These are phyloP conservation scores for Dalbergia cochinchinensis DNA, from an alignment of 306 rosid genomes.

Conservation along the genomic window DNA sequence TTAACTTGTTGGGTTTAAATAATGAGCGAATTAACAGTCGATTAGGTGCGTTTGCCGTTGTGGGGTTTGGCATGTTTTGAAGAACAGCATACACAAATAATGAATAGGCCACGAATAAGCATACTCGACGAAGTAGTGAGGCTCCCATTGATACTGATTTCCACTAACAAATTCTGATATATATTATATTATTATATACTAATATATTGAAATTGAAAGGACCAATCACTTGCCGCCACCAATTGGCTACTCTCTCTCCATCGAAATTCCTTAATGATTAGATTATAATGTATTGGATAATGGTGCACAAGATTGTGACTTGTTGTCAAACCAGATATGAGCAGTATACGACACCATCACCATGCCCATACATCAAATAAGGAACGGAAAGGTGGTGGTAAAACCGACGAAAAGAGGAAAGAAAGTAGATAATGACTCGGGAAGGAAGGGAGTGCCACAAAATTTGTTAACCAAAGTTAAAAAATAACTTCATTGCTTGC, in stretches of 20 bases:
- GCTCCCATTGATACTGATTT: slow-evolving; percentile 36
- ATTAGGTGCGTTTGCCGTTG: slow-evolving; percentile 40
- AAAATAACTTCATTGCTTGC: slow-evolving; percentile 10
- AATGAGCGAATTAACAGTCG: slow-evolving; percentile 11
- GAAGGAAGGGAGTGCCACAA: slow-evolving; percentile 42
- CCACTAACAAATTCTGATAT: slow-evolving; percentile 43
- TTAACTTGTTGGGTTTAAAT: slow-evolving; percentile 6
- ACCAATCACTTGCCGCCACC: slow-evolving; percentile 4
- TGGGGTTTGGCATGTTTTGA: slow-evolving; percentile 42
- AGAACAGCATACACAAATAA: slow-evolving; percentile 35
- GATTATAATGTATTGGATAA: background rate
- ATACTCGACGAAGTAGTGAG: background rate
- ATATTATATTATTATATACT: background rate
- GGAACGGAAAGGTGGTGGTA: background rate
- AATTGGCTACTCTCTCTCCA: slow-evolving; percentile 6
- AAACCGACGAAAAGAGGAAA: background rate
- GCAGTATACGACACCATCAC: slow-evolving; percentile 25
- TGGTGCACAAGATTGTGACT: slow-evolving; percentile 13
- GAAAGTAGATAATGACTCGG: slow-evolving; percentile 37
- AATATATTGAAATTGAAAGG: slow-evolving; percentile 24
- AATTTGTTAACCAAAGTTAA: slow-evolving; percentile 23
- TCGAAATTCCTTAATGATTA: background rate
- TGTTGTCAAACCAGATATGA: background rate
- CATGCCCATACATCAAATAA: background rate
- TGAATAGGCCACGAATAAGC: background rate